These are phyloP conservation scores for Panicum miliaceum DNA, from an alignment of 176 grass and related monocot genomes.

Conservation along the genomic window DNA sequence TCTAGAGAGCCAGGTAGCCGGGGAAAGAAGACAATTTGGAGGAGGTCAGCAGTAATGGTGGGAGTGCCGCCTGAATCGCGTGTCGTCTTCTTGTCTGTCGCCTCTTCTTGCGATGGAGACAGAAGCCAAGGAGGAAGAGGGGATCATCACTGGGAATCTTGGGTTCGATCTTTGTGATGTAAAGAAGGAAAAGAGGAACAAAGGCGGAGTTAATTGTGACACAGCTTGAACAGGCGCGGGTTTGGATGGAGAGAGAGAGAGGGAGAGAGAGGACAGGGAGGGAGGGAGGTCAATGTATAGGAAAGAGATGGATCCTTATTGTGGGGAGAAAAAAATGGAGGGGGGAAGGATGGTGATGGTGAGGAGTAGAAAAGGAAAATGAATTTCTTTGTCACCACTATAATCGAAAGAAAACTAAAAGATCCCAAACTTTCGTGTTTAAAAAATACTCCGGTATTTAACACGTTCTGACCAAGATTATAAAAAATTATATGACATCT, in stretches of 20 bases:
- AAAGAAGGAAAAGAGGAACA: constrained; percentile 29
- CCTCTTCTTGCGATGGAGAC: constrained; percentile 25
- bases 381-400: background rate
- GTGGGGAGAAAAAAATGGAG: constrained; percentile 35
- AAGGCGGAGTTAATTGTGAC: constrained; percentile 13
- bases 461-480: too few relatives aligned
- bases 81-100: constrained; percentile 2
- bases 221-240: constrained; percentile 21
- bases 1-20: constrained; percentile 12
- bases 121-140: background rate
- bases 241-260: background rate
- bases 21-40: constrained; percentile 4
- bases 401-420: background rate
- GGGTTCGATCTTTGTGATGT: constrained; percentile 10
- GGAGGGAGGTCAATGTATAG: constrained; percentile 12
- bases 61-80: constrained; percentile 35
- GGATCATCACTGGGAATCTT: constrained; percentile 33
- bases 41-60: constrained; percentile 34
- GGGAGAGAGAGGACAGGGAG: background rate
- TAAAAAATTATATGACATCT: too few relatives aligned
- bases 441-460: background rate
- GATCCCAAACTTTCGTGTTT: background rate
- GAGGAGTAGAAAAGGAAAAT: background rate
- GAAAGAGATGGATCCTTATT: constrained; percentile 48
- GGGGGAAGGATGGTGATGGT: background rate